Conservation (phyloP, 805 yeast species). For the Metschnikowia corniflorae region DNA sequence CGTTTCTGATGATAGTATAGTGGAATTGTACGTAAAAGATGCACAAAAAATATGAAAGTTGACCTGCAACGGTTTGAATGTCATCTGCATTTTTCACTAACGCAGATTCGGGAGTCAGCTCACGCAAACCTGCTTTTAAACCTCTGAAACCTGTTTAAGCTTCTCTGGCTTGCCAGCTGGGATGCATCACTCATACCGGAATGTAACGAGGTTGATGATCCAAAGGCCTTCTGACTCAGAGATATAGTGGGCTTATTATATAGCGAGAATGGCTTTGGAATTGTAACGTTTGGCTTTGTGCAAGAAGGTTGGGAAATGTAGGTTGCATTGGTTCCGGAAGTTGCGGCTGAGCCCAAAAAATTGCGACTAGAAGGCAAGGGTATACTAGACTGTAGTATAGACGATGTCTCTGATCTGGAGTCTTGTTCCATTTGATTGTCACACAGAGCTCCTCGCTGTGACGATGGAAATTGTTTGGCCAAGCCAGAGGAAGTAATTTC, state of each 20-base stretch:
- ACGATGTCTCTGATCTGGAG: background rate
- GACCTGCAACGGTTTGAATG: too few species aligned
- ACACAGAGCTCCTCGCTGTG: too few species aligned
- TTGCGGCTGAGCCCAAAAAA: background rate
- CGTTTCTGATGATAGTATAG: too few species aligned
- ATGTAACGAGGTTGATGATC: conserved; percentile 8
- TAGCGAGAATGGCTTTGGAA: conserved; percentile 27
- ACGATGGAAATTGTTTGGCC: too few species aligned
- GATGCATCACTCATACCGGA: conserved; percentile 14
- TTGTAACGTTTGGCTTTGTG: conserved; percentile 17
- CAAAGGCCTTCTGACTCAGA: conserved; percentile 31
- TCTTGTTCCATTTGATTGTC: too few species aligned
- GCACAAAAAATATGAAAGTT: too few species aligned
- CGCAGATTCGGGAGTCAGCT: background rate
- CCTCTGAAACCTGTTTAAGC: conserved; percentile 32
- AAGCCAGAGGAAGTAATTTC: too few species aligned
- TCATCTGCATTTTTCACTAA: too few species aligned
- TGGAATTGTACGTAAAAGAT: too few species aligned
- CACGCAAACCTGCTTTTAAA: conserved; percentile 29
- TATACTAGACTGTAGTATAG: background rate
- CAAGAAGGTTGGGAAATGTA: too few species aligned
- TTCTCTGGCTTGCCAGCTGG: conserved; percentile 17
- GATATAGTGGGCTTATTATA: conserved; percentile 40
- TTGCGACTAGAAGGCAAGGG: background rate
- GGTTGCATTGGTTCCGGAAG: background rate